Conservation (phyloP, 2,329 filamentous ascomycete genomes). For the Trichoderma semiorbis region DNA sequence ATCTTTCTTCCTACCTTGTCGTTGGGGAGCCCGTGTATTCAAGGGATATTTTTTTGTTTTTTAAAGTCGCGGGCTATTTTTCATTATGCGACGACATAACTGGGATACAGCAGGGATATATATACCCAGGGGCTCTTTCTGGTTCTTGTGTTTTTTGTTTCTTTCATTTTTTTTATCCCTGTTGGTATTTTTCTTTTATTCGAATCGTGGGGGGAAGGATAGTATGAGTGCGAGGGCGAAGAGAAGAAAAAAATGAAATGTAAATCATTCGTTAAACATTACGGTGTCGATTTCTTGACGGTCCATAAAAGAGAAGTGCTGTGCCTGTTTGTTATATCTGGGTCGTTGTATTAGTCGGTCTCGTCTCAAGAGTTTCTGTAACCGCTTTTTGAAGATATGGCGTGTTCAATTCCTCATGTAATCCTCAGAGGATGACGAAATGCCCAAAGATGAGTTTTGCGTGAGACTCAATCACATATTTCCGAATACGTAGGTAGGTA, state of each 20-base stretch:
- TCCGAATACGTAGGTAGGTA: not conserved
- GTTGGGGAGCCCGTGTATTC: not conserved
- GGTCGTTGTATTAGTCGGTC: not conserved
- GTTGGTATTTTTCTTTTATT: not conserved
- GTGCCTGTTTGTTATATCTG: not conserved
- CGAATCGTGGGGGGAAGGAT: not conserved
- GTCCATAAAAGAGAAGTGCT: not conserved
- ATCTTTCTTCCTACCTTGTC: not conserved
- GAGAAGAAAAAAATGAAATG: not conserved
- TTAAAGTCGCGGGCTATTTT: conserved; percentile 5
- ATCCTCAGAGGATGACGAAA: not conserved
- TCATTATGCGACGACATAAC: conserved; percentile 9
- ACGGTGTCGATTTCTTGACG: not conserved
- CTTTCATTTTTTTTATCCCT: not conserved
- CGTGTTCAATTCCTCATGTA: not conserved
- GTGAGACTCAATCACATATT: not conserved
- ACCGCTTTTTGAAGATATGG: not conserved
- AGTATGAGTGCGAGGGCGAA: not conserved
- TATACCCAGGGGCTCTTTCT: conserved; percentile 18
- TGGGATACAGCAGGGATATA: conserved; percentile 16
- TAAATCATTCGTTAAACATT: not conserved
- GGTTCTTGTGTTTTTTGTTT: not conserved
- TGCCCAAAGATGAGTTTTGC: not conserved
- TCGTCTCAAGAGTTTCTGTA: not conserved
- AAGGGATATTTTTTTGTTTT: conserved; percentile 4